Conservation (phyloP, 2,329 filamentous ascomycete species). For the Uncinocarpus reesii region DNA sequence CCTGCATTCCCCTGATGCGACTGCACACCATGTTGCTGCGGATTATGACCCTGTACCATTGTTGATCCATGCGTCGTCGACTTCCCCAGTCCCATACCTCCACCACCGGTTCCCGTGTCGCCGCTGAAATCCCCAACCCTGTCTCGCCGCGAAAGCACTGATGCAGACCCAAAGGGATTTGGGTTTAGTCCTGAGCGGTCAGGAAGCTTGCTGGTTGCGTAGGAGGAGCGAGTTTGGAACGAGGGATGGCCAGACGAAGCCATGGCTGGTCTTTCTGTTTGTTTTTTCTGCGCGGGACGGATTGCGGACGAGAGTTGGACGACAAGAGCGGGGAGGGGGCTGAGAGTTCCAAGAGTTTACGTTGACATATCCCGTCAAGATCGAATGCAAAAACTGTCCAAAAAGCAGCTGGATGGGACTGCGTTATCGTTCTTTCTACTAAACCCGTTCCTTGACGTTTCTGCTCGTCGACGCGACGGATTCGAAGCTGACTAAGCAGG, state of each 20-base stretch:
- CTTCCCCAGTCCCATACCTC: constrained; percentile 19
- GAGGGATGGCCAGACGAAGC: constrained; percentile 42
- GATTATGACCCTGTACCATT: constrained; percentile 15
- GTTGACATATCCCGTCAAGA: too few relatives aligned
- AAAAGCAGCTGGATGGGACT: too few relatives aligned
- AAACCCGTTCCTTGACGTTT: too few relatives aligned
- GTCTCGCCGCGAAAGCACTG: constrained; percentile 34
- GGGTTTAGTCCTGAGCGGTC: constrained; percentile 35
- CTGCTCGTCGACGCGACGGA: too few relatives aligned
- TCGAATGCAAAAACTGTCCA: too few relatives aligned
- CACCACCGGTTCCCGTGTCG: background rate
- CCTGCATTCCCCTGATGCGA: constrained; percentile 28
- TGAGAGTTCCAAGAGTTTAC: too few relatives aligned
- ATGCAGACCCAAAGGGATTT: constrained; percentile 35
- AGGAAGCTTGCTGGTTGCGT: constrained; percentile 45
- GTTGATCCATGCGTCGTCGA: constrained; percentile 20
- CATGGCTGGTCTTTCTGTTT: too few relatives aligned
- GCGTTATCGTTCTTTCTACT: too few relatives aligned
- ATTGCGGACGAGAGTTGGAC: too few relatives aligned
- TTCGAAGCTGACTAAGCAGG: too few relatives aligned
- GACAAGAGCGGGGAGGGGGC: too few relatives aligned
- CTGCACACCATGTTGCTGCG: constrained; percentile 35
- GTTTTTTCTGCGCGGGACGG: too few relatives aligned
- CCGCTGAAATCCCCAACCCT: constrained; percentile 15
- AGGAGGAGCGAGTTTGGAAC: constrained; percentile 47